Base-by-base conservation (phyloP, 805 yeast species). In the Wickerhamiella brachini region DNA sequence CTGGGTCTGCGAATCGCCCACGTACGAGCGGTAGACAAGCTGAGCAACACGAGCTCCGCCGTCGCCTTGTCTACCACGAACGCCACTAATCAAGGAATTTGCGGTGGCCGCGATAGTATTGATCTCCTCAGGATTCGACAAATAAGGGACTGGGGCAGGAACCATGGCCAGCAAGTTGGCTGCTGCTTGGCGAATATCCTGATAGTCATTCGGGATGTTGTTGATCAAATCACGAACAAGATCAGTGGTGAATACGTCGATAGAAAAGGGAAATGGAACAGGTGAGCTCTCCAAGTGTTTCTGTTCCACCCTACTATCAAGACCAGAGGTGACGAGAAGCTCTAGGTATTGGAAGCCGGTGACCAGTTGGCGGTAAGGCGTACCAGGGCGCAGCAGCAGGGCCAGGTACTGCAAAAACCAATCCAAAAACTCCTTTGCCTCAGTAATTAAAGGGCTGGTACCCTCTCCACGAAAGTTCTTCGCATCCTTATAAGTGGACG, bases 41-140 rank as follows among this genome's bases (percentile, higher is more conserved):
- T 76, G 78, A 26, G 83, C 67, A 15, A 81, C 68, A 41, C 80
- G 75, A 0, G 95, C 88, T 8, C 89, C 95, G 22, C 85, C 81
- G 53, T 88, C 96, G 45, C 85, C 81, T 52, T 73, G 78, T 50
- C 88, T 78, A 39, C 82, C 79, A 64, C 68, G 62, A 66, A 68
- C 49, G 51, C 68, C 60, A 52, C 65, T 10, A 66, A 70, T 48
- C 57, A 68, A 24, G 37, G 29, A 8, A 51, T 53, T 10, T 59
- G 58, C 53, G 39, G 53, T 37, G 44, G 59, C 56, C 17, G 67
- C 60, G 13, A 68, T 56, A 9, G 38, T 46, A 22, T 63, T 58
- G 9, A 68, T 47, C 9, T 59, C 59, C 2, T 52, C 55, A 2
- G 31, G 18, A 12, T 57, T 43, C 6, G 60, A 56, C 20, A 63